Evolutionary conservation across 148 eudicot genomes (phyloP).

Genomic region (Camellia sinensis): DNA sequence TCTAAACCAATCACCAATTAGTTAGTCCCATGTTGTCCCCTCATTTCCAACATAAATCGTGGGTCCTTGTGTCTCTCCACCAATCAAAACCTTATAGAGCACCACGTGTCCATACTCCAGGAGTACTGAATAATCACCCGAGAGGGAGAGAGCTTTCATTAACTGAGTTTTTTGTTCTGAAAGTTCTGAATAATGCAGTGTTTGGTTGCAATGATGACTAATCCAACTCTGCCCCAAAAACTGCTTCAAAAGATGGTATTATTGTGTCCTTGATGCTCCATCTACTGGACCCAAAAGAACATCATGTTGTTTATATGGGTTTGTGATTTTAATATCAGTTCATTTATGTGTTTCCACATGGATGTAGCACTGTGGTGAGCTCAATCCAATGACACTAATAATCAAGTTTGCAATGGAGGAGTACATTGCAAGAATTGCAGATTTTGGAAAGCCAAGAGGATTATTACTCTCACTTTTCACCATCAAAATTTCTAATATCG

Average conservation of each 20-base stretch:
- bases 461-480: too few species aligned
- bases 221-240: neutral
- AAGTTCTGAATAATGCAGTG: neutral
- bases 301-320: neutral
- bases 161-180: neutral
- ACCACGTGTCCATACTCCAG: too few species aligned
- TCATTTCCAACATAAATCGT: too few species aligned
- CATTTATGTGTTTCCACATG: neutral
- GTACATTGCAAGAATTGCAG: neutral
- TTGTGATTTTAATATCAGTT: neutral
- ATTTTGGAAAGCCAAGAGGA: too few species aligned
- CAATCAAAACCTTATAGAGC: too few species aligned
- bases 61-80: too few species aligned
- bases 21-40: too few species aligned
- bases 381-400: slow-evolving; percentile 4
- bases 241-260: neutral
- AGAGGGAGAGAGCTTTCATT: too few species aligned
- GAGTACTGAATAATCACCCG: too few species aligned
- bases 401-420: neutral
- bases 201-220: neutral
- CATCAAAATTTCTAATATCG: too few species aligned
- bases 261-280: slow-evolving; percentile 1
- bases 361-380: neutral
- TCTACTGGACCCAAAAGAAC: neutral
- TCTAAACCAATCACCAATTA: too few species aligned